Conservation (phyloP, 306 rosid species). For the Quercus engelmannii region DNA sequence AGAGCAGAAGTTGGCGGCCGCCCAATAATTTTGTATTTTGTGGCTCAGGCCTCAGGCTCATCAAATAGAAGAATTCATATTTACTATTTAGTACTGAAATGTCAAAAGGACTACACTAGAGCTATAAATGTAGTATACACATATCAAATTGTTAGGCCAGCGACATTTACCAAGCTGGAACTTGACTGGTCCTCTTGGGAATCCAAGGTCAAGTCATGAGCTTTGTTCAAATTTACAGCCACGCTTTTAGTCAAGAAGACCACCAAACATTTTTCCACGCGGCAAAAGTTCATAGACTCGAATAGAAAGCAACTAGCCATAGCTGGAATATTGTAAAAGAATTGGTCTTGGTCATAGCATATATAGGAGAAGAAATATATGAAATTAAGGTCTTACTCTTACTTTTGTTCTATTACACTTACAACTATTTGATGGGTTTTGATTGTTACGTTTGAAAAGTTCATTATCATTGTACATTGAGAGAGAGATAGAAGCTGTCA, state of each 20-base stretch:
- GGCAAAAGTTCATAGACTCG: constrained; percentile 6
- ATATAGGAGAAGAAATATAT: background rate
- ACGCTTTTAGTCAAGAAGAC: constrained; percentile 9
- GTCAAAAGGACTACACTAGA: constrained; percentile 6
- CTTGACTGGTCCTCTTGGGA: constrained; percentile 11
- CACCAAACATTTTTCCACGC: constrained; percentile 18
- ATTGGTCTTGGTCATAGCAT: background rate
- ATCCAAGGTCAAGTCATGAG: constrained; percentile 25
- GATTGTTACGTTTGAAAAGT: constrained; percentile 32
- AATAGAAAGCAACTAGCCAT: background rate
- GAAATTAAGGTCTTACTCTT: background rate
- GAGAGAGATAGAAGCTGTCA: constrained; percentile 18
- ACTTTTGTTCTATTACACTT: background rate
- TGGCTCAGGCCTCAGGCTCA: background rate
- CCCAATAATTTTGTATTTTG: background rate
- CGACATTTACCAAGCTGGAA: background rate
- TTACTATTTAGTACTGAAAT: background rate
- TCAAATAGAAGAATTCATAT: background rate
- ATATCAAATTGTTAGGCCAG: constrained; percentile 12
- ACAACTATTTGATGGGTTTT: background rate
- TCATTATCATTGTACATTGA: constrained; percentile 26
- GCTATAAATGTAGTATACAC: background rate
- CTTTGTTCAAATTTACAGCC: background rate
- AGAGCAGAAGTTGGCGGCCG: constrained; percentile 13
- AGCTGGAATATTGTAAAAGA: background rate